Base-by-base conservation (phyloP, 2,329 filamentous ascomycete species). In the Trichophyton simii region DNA sequence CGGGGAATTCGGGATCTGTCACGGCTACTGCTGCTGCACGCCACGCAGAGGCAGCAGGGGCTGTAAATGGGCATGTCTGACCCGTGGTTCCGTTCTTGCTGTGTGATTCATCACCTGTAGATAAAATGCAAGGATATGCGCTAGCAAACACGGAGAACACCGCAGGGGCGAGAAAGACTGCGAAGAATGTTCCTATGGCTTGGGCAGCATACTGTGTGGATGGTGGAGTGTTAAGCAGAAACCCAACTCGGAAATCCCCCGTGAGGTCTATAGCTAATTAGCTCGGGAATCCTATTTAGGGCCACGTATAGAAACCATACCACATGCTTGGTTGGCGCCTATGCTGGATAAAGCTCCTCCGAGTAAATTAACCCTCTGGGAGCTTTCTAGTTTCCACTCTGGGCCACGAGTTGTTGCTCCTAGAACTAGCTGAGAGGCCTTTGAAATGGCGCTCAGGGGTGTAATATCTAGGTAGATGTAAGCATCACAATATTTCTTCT, bases 341-440 rank as follows among this genome's bases (percentile, higher is more conserved):
- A 62, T 60, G 38, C 59, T 62, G 11, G 61, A 36, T 18, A 62
- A 41, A 28, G 61, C 61, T 48, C 85, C 85, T 48, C 84, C 84
- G 36, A 86, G 79, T 34, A 87, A 72, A 75, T 88, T 88, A 72
- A 87, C 79, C 58, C 78, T 76, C 73, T 87, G 85, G 0, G 84
- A 83, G 15, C 80, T 71, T 5, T 73, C 66, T 61, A 81, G 65
- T 1, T 72, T 67, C 71, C 79, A 59, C 15, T 34, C 57, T 6
- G 57, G 81, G 65, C 79, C 74, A 62, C 80, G 76, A 64, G 80
- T 78, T 44, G 79, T 78, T 41, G 84, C 87, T 34, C 85, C 85
- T 55, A 86, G 83, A 60, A 88, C 79, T 61, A 87, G 81, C 75
- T 87, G 85, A 1, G 83, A 85, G 3, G 85, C 85, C 73, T 87